Percentiles rank a stretch among this genome's conserved stretches.
phyloP scores from a whole-genome alignment of 1,139 yeast genomes.

The Taphrina sp. region DNA sequence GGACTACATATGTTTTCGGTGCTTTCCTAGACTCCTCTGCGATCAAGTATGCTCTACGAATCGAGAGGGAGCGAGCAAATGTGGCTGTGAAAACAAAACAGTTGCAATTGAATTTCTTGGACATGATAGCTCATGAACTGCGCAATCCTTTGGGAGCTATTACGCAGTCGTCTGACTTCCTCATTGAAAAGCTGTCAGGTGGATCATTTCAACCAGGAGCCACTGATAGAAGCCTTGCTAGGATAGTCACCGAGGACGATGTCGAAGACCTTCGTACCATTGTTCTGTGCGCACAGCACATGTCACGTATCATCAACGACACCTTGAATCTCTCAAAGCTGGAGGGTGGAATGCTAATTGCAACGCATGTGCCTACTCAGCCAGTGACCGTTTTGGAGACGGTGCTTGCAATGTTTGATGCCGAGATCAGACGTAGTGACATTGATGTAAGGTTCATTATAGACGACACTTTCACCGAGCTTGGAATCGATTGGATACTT shows the following conservation, averaged over 20 bases:
- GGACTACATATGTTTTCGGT: conserved; percentile 9
- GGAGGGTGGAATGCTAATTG: conserved; percentile 37
- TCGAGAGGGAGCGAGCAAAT: conserved; percentile 36
- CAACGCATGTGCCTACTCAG: conserved; percentile 35
- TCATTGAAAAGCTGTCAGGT: conserved; percentile 16
- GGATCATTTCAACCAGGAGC: background rate
- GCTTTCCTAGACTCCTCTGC: conserved; percentile 17
- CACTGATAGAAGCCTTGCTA: background rate
- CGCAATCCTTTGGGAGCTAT: conserved; percentile 37
- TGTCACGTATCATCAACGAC: conserved; percentile 37
- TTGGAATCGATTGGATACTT: conserved; percentile 34
- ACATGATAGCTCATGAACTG: conserved; percentile 38
- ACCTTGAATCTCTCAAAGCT: conserved; percentile 37
- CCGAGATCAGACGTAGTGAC: conserved; percentile 33
- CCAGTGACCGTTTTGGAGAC: conserved; percentile 34
- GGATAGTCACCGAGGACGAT: conserved; percentile 9
- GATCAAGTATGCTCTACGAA: conserved; percentile 4
- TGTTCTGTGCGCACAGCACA: conserved; percentile 37
- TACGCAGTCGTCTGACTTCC: conserved; percentile 33
- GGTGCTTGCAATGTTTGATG: conserved; percentile 37
- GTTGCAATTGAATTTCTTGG: conserved; percentile 38
- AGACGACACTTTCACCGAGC: conserved; percentile 19
- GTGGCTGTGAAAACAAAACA: conserved; percentile 37
- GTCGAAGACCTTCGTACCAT: conserved; percentile 32
- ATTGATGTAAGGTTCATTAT: conserved; percentile 32